phyloP scores from a whole-genome alignment of 371 early-diverging fungal genomes.

The Syncephalastrum racemosum region DNA sequence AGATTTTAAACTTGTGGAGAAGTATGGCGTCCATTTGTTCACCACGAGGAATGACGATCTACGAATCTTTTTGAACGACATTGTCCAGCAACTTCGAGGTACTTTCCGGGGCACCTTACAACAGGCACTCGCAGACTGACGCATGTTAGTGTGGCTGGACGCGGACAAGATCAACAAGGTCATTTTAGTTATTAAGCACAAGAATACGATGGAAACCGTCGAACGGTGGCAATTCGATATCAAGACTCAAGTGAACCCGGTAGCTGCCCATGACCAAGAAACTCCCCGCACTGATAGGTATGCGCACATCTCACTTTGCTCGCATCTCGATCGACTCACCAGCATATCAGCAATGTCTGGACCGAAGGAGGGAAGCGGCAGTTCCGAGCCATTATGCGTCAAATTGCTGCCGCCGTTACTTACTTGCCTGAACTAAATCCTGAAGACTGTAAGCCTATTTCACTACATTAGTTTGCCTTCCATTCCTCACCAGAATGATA shows the following conservation, averaged over 20 bases:
- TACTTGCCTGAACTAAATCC: constrained; percentile 83
- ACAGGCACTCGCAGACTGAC: constrained; percentile 51
- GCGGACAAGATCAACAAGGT: constrained; percentile 72
- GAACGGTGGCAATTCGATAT: constrained; percentile 96
- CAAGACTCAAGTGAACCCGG: constrained; percentile 20
- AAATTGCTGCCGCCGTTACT: constrained; percentile 87
- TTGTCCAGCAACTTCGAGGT: constrained; percentile 66
- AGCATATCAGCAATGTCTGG: not conserved
- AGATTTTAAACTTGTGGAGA: constrained; percentile 78
- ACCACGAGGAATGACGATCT: constrained; percentile 74
- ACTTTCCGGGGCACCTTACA: not conserved
- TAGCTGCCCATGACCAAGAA: constrained; percentile 22
- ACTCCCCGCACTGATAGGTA: not conserved
- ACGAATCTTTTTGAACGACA: constrained; percentile 68
- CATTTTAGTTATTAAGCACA: constrained; percentile 80
- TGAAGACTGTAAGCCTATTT: constrained; percentile 68
- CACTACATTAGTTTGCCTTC: not conserved
- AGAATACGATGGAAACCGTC: constrained; percentile 76
- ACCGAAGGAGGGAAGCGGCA: constrained; percentile 61
- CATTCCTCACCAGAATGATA: constrained; percentile 14
- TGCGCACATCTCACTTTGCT: not conserved
- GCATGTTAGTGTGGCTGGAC: constrained; percentile 66
- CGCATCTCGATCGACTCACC: not conserved
- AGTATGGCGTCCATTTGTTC: constrained; percentile 81
- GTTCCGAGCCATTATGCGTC: constrained; percentile 86